Evolutionary conservation across 257 asterid species (phyloP).

Genomic region (Ajuga chamaepitys): DNA sequence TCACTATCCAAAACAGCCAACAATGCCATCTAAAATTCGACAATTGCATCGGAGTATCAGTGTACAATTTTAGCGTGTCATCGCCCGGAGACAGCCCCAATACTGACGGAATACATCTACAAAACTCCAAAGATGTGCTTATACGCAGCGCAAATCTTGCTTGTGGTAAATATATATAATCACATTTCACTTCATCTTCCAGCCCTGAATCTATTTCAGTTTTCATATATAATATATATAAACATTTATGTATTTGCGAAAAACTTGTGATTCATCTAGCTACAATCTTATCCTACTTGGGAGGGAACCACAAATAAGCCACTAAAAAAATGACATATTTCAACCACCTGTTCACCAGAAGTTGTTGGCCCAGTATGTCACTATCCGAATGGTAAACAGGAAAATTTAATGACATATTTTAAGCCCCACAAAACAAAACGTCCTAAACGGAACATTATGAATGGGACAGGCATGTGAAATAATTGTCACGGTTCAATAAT

Average conservation of each 20-base stretch:
- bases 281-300: conserved; percentile 23
- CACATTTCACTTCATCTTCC: too few species aligned
- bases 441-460: background rate
- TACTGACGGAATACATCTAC: conserved; percentile 90
- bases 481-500: background rate
- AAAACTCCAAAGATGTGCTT: conserved; percentile 76
- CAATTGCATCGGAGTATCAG: conserved; percentile 68
- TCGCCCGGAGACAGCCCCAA: conserved; percentile 95
- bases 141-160: conserved; percentile 56
- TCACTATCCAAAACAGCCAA: conserved; percentile 68
- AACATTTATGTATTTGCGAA: background rate
- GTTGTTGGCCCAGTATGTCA: too few species aligned
- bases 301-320: conserved; percentile 10
- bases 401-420: background rate
- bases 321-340: conserved; percentile 21
- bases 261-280: conserved; percentile 10
- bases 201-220: too few species aligned
- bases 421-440: conserved; percentile 16
- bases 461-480: conserved; percentile 1
- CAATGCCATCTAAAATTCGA: conserved; percentile 89
- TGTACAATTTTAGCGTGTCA: conserved; percentile 47
- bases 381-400: background rate
- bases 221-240: too few species aligned
- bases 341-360: conserved; percentile 13
- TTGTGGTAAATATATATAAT: conserved; percentile 51